These are phyloP conservation scores for Oryza glaberrima DNA, from an alignment of 176 grass and related monocot genomes.

Conservation along the genomic window DNA sequence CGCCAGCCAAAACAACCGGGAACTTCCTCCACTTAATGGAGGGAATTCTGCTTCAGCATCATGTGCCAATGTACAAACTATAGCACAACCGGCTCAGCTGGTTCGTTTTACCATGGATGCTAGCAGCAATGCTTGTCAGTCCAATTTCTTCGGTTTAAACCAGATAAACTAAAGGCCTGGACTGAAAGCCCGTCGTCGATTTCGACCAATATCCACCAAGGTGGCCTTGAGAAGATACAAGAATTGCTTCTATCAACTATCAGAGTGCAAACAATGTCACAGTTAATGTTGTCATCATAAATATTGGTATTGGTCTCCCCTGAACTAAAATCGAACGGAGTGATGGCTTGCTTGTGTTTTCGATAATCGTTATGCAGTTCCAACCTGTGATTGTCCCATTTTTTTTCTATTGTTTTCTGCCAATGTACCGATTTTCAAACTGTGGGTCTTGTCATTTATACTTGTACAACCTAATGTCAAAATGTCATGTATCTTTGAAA, in stretches of 20 bases:
- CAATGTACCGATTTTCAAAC: conserved; percentile 17
- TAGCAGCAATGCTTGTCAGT: conserved; percentile 37
- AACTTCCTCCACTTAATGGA: conserved; percentile 43
- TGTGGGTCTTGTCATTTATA: conserved; percentile 7
- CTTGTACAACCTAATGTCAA: conserved; percentile 23
- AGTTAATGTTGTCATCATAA: conserved; percentile 33
- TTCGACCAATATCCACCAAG: conserved; percentile 36
- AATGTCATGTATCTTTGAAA: background rate
- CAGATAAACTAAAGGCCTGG: conserved; percentile 43
- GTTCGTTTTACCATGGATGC: conserved; percentile 48
- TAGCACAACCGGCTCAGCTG: conserved; percentile 34
- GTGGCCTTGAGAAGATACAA: conserved; percentile 19
- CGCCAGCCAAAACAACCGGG: conserved; percentile 39
- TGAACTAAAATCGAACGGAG: conserved; percentile 29
- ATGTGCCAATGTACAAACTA: conserved; percentile 39
- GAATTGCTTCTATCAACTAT: conserved; percentile 28
- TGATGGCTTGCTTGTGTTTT: conserved; percentile 39
- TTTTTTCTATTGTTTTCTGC: conserved; percentile 16
- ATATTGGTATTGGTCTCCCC: conserved; percentile 19
- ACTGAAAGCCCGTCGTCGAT: background rate
- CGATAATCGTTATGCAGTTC: conserved; percentile 6
- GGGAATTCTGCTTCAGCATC: conserved; percentile 38
- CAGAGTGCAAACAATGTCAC: conserved; percentile 24
- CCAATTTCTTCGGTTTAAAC: conserved; percentile 50
- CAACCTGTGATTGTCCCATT: conserved; percentile 29